A percentile compares a stretch with the other conserved stretches of the same genome.
Conservation (phyloP, 352 stramenopile species). For the Phytophthora boehmeriae region DNA sequence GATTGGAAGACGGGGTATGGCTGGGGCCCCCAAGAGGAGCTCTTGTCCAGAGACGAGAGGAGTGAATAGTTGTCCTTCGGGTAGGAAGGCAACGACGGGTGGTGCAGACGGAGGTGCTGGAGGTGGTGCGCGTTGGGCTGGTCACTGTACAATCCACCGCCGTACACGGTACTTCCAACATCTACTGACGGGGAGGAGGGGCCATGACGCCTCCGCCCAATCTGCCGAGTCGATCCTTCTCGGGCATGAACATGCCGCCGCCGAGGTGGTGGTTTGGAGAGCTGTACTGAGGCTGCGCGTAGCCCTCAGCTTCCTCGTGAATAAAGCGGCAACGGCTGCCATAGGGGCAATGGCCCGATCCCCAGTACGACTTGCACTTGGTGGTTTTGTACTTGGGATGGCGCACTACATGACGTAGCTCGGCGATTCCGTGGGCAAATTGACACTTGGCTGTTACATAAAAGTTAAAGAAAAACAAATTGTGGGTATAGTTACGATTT, state of each 20-base stretch:
- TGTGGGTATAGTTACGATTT: neutral
- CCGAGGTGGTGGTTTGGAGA: slow-evolving; percentile 37
- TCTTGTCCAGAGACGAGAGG: slow-evolving; percentile 68
- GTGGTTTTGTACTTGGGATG: slow-evolving; percentile 93
- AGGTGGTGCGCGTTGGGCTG: slow-evolving; percentile 36
- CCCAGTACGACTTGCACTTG: slow-evolving; percentile 92
- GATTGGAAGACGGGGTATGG: slow-evolving; percentile 23
- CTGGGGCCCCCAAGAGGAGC: slow-evolving; percentile 42
- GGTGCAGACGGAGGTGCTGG: slow-evolving; percentile 29
- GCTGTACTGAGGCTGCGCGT: slow-evolving; percentile 59
- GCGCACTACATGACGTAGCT: slow-evolving; percentile 84
- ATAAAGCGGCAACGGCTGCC: slow-evolving; percentile 89
- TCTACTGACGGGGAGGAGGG: slow-evolving; percentile 39
- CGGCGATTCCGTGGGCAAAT: slow-evolving; percentile 81
- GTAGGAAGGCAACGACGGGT: slow-evolving; percentile 50
- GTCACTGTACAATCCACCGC: slow-evolving; percentile 37
- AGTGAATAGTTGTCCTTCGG: slow-evolving; percentile 73
- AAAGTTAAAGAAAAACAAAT: neutral
- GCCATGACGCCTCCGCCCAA: slow-evolving; percentile 33
- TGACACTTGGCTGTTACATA: slow-evolving; percentile 78
- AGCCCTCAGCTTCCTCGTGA: slow-evolving; percentile 79
- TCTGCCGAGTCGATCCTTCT: slow-evolving; percentile 47
- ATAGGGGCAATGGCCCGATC: slow-evolving; percentile 89
- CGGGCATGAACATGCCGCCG: slow-evolving; percentile 63
- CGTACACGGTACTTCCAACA: slow-evolving; percentile 19